Base-by-base conservation (phyloP, 73 alveolate species). In the Paramecium biaurelia region DNA sequence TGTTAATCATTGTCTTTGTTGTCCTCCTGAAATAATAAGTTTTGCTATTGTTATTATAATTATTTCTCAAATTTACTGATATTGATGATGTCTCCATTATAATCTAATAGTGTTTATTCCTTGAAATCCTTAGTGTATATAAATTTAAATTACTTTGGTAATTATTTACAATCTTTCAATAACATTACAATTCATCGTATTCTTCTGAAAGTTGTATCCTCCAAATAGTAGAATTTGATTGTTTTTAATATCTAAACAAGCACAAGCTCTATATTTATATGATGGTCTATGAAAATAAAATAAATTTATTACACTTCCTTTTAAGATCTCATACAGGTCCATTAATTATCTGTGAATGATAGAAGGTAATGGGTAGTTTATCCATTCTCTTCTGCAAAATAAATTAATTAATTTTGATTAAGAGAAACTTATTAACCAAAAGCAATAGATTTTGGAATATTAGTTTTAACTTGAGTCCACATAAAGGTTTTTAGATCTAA, bases 161-260 rank as follows among this genome's bases (percentile, higher is more conserved):
- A 79, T 24, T 11, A 79, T 37, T 24, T 79, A 24, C 15, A 79
- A 24, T 79, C 90, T 41, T 4, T 79, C 90, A 23, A 79, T 12
- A 20, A 20, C 15, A 45, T 21, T 79, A 34, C 45, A 43, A 30
- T 30, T 23, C 8, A 43, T 8, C 10, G 24, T 20, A 45, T 79
- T 79, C 28, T 79, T 79, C 18, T 43, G 24, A 26, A 79, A 79
- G 15, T 79, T 79, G 18, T 37, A 79, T 14, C 90, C 90, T 4
- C 90, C 90, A 79, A 38, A 79, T 12, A 79, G 7, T 43, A 43
- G 12, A 24, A 79, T 32, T 79, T 79, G 47, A 79, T 79, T 79
- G n/a, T 41, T 45, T 21, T 43, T 79, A 23, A 24, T 26, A 42
- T 79, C 72, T 18, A 79, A 34, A 43, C 90, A 79, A 79, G 43